Conservation (phyloP, 495 filamentous ascomycete genomes). For the Daldinia loculata region DNA sequence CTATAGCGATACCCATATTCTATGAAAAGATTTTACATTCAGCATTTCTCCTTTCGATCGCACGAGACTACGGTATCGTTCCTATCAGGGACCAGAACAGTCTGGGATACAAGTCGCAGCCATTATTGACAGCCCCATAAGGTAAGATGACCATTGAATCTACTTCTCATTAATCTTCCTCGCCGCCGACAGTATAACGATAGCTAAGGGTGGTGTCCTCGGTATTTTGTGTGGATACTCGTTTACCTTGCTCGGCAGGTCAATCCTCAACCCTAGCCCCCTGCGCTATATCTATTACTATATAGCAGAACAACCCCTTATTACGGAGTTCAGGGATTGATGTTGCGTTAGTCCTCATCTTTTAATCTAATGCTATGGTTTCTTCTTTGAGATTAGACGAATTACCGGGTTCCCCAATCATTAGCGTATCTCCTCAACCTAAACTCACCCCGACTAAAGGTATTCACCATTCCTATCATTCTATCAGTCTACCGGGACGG, state of each 20-base stretch:
- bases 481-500: background rate
- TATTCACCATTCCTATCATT: background rate
- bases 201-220: background rate
- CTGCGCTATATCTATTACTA: background rate
- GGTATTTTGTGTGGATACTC: constrained; percentile 2
- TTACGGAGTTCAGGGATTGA: background rate
- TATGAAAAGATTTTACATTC: background rate
- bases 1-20: constrained; percentile 12
- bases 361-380: background rate
- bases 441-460: background rate
- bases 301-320: background rate
- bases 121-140: background rate
- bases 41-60: background rate
- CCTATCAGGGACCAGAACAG: background rate
- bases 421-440: background rate
- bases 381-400: background rate
- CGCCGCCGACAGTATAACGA: constrained; percentile 1
- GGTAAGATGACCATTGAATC: background rate
- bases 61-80: background rate
- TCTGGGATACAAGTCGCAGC: background rate
- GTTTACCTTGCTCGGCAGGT: constrained; percentile 28
- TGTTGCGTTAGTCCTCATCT: background rate
- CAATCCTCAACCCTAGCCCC: constrained; percentile 18
- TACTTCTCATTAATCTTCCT: background rate
- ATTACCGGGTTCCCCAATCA: background rate